Conservation (phyloP, 257 asterid species). For the Solanum chmielewskii region DNA sequence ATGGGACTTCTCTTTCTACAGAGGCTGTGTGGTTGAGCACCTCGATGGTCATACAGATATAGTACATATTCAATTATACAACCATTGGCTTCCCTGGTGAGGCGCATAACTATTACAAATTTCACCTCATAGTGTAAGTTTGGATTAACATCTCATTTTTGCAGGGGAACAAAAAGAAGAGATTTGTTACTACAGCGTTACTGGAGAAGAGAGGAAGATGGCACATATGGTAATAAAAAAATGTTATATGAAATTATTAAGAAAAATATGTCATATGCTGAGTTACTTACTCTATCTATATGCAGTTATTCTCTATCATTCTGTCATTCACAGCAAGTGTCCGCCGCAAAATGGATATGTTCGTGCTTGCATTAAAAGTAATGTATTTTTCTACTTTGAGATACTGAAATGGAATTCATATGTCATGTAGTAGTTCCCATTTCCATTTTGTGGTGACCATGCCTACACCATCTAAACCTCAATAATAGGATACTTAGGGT, state of each 20-base stretch:
- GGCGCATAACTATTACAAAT: constrained; percentile 5
- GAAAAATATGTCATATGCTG: background rate
- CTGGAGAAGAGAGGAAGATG: constrained; percentile 98
- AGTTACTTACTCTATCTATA: background rate
- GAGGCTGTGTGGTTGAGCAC: constrained; percentile 77
- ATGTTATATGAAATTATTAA: background rate
- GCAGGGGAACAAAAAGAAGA: constrained; percentile 79
- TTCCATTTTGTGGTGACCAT: background rate
- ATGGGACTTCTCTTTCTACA: constrained; percentile 79
- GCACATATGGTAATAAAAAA: constrained; percentile 61
- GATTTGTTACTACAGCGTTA: constrained; percentile 74
- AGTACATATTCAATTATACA: constrained; percentile 53
- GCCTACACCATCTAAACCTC: background rate
- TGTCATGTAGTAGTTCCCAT: background rate
- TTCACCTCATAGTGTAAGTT: background rate
- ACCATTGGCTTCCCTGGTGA: constrained; percentile 91
- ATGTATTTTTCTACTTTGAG: constrained; percentile 30
- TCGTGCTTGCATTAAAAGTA: constrained; percentile 89
- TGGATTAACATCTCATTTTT: constrained; percentile 3
- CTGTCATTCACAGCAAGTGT: constrained; percentile 66
- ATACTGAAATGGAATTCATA: background rate
- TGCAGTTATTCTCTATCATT: constrained; percentile 86
- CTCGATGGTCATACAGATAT: constrained; percentile 91
- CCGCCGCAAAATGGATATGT: constrained; percentile 70
- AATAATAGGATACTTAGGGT: background rate